These are phyloP conservation scores for Colletotrichum scovillei DNA, from an alignment of 2,329 filamentous ascomycete genomes.

Conservation along the genomic window DNA sequence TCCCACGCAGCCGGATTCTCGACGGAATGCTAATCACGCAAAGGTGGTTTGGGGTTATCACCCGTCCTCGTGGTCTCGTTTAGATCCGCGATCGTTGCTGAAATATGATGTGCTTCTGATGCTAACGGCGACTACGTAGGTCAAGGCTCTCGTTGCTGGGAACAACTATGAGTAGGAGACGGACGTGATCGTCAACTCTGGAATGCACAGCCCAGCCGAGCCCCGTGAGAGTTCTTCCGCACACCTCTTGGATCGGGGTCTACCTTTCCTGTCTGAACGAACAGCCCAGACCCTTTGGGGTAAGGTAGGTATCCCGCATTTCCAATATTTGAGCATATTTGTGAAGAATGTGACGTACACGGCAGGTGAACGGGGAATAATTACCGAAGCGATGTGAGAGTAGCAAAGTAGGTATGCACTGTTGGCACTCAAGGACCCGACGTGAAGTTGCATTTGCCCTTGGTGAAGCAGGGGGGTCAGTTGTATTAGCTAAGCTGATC, in stretches of 20 bases:
- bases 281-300: not conserved
- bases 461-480: not conserved
- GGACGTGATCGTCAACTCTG: not conserved
- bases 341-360: not conserved
- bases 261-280: not conserved
- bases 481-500: not conserved
- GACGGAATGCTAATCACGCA: not conserved
- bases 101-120: not conserved
- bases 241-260: not conserved
- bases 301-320: not conserved
- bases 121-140: constrained; percentile 5
- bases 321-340: not conserved
- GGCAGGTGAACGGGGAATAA: not conserved
- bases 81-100: not conserved
- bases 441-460: not conserved
- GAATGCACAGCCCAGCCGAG: constrained; percentile 22
- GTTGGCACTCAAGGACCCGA: not conserved
- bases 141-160: not conserved
- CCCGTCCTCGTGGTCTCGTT: not conserved
- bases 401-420: not conserved
- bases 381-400: not conserved
- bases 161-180: not conserved
- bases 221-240: not conserved
- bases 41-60: not conserved
- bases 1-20: not conserved